Percentiles rank a stretch among this genome's conserved stretches.
Evolutionary conservation across 2,329 filamentous ascomycete genomes (phyloP).

Genomic region (Pochonia chlamydosporia): DNA sequence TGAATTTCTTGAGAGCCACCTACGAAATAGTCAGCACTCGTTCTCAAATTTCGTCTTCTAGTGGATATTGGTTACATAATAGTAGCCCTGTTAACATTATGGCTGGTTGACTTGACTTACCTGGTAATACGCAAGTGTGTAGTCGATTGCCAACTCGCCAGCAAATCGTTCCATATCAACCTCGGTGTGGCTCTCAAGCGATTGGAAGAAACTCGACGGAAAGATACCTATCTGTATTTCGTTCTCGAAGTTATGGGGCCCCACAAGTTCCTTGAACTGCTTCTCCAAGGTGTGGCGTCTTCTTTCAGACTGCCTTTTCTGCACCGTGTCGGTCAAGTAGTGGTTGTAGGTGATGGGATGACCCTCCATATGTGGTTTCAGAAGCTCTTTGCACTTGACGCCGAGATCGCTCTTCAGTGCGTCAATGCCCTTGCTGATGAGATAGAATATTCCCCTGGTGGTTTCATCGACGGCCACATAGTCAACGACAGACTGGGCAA

Average conservation of each 20-base stretch:
- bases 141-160: constrained; percentile 22
- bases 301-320: constrained; percentile 17
- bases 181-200: not conserved
- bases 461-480: constrained; percentile 14
- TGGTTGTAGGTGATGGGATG: constrained; percentile 51
- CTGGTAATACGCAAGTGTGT: constrained; percentile 35
- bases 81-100: too few relatives aligned
- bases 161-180: constrained; percentile 4
- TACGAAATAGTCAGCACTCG: constrained; percentile 6
- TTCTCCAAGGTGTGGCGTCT: constrained; percentile 1
- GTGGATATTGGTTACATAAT: too few relatives aligned
- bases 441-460: constrained; percentile 5
- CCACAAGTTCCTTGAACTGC: not conserved
- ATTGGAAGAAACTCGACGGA: not conserved
- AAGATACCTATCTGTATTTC: not conserved
- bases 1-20: constrained; percentile 16
- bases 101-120: constrained; percentile 11
- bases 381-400: constrained; percentile 12
- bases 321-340: constrained; percentile 34
- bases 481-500: constrained; percentile 4
- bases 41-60: too few relatives aligned
- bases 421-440: constrained; percentile 15
- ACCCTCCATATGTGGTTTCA: not conserved
- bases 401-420: constrained; percentile 19
- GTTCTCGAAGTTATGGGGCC: not conserved